phyloP scores from a whole-genome alignment of 1,284 basidiomycete genomes.

The Cutaneotrichosporon cyanovorans region DNA sequence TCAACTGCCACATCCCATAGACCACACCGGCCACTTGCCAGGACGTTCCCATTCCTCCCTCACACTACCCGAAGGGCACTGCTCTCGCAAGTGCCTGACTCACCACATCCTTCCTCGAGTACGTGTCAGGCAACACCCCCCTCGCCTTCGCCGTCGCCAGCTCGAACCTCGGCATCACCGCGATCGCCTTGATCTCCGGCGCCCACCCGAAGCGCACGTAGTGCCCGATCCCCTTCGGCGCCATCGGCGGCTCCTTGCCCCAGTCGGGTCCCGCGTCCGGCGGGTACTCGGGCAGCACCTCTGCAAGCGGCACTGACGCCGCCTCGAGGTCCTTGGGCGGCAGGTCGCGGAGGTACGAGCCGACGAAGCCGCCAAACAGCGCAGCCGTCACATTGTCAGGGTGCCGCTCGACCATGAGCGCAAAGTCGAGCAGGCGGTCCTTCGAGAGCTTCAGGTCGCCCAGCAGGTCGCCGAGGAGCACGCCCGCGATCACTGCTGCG shows the following conservation, averaged over 20 bases:
- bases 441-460: conserved; percentile 64
- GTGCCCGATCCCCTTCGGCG: conserved; percentile 87
- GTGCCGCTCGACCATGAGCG: conserved; percentile 98
- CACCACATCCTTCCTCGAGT: conserved; percentile 86
- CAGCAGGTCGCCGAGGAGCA: conserved; percentile 77
- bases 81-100: conserved; percentile 37
- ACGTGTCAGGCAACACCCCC: conserved; percentile 72
- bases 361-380: conserved; percentile 95
- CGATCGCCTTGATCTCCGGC: conserved; percentile 78
- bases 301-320: conserved; percentile 84
- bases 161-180: conserved; percentile 93
- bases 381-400: conserved; percentile 99
- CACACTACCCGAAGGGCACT: too few relatives aligned
- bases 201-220: conserved; percentile 89
- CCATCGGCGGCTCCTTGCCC: conserved; percentile 79
- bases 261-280: conserved; percentile 82
- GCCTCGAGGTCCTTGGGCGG: conserved; percentile 61
- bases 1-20: too few relatives aligned
- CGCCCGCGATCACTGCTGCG: conserved; percentile 94
- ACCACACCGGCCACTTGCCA: too few relatives aligned
- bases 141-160: conserved; percentile 92
- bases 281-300: conserved; percentile 95
- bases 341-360: conserved; percentile 87
- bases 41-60: too few relatives aligned
- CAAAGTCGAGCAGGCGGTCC: conserved; percentile 82